A percentile compares a stretch with the other conserved stretches of the same genome.
Evolutionary conservation across 2,329 filamentous ascomycete genomes (phyloP).

Genomic region (Colletotrichum navitas): DNA sequence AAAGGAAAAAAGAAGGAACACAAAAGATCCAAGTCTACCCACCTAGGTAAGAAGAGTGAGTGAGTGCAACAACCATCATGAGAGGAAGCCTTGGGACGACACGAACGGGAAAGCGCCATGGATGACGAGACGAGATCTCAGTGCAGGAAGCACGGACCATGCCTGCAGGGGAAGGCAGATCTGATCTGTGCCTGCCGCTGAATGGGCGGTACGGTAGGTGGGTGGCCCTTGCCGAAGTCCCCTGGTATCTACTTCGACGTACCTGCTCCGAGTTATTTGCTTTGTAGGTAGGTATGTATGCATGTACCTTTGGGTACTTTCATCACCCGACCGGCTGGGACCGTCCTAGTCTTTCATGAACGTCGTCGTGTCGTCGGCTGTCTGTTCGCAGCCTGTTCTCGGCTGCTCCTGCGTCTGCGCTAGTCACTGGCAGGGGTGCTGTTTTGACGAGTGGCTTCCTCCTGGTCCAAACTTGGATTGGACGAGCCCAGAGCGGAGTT

Average conservation of each 20-base stretch:
- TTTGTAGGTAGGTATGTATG: not conserved
- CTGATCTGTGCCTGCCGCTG: not conserved
- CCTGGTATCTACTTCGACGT: too few relatives aligned
- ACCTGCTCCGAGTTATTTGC: too few relatives aligned
- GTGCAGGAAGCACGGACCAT: not conserved
- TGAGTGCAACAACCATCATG: too few relatives aligned
- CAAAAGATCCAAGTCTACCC: not conserved
- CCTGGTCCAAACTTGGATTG: conserved; percentile 12
- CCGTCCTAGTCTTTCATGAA: not conserved
- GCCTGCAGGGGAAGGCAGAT: not conserved
- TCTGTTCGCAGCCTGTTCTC: conserved; percentile 28
- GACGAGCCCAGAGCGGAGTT: not conserved
- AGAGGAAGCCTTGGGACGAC: not conserved
- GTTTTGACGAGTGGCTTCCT: conserved; percentile 4
- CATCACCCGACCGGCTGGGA: not conserved
- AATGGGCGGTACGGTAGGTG: too few relatives aligned
- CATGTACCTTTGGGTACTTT: not conserved
- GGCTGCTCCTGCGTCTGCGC: not conserved
- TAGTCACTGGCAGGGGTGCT: conserved; percentile 1
- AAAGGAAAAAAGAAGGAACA: not conserved
- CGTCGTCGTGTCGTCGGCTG: not conserved
- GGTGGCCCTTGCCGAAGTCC: not conserved
- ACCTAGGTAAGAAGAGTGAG: too few relatives aligned
- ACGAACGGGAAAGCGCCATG: not conserved
- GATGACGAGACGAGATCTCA: not conserved